A percentile compares a stretch with the other conserved stretches of the same genome.
phyloP scores from a whole-genome alignment of 2,329 filamentous ascomycete genomes.

The Dothidotthia symphoricarpi region DNA sequence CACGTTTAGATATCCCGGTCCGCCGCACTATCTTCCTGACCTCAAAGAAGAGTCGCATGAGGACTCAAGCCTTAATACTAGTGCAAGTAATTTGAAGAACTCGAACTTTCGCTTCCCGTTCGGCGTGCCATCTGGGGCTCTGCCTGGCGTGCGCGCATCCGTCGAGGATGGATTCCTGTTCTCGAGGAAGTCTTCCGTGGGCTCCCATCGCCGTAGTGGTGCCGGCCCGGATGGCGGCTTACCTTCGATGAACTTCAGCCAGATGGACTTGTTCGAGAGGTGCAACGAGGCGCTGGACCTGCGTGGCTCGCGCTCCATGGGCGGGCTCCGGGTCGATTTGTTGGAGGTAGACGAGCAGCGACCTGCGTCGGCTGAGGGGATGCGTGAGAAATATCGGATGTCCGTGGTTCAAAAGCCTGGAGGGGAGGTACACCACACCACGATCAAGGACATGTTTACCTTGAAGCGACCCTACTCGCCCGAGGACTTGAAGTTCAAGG shows the following conservation, averaged over 20 bases:
- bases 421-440: slow-evolving; percentile 8
- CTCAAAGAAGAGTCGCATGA: slow-evolving; percentile 52
- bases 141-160: slow-evolving; percentile 18
- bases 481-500: slow-evolving; percentile 40
- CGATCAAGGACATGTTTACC: slow-evolving; percentile 14
- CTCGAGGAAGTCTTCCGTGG: slow-evolving; percentile 20
- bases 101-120: slow-evolving; percentile 28
- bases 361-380: slow-evolving; percentile 36
- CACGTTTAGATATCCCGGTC: slow-evolving; percentile 31
- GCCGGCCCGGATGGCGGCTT: slow-evolving; percentile 35
- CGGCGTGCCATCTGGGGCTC: slow-evolving; percentile 5
- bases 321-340: slow-evolving; percentile 24
- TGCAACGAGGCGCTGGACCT: slow-evolving; percentile 46
- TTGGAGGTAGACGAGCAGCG: slow-evolving; percentile 35
- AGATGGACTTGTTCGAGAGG: slow-evolving; percentile 47
- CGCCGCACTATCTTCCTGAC: slow-evolving; percentile 41
- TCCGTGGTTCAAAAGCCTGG: slow-evolving; percentile 39
- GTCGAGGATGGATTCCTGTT: slow-evolving; percentile 22
- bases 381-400: slow-evolving; percentile 48
- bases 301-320: slow-evolving; percentile 42
- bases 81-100: slow-evolving; percentile 35
- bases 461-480: slow-evolving; percentile 40
- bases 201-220: slow-evolving; percentile 20
- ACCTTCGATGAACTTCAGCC: slow-evolving; percentile 51
- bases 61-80: slow-evolving; percentile 45